Percentiles rank a stretch among this genome's conserved stretches.
phyloP scores from a whole-genome alignment of 2,329 filamentous ascomycete species.

The Sclerotinia subarctica region DNA sequence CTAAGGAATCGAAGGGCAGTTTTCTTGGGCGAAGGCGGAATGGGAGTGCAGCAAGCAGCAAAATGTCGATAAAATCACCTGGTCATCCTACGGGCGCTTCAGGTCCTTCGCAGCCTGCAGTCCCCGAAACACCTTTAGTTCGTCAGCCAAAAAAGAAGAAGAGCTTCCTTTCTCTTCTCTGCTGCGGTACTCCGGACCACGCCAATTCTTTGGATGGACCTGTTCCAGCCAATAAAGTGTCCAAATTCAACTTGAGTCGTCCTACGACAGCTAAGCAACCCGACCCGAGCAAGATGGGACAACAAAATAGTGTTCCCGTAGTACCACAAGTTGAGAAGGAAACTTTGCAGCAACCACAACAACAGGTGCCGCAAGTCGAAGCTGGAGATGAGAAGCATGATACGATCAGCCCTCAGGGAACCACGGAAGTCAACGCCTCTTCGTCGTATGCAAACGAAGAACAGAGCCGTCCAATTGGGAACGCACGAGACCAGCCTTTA shows the following conservation, averaged over 20 bases:
- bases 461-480: slow-evolving; percentile 21
- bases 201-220: slow-evolving; percentile 42
- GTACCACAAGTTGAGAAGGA: slow-evolving; percentile 35
- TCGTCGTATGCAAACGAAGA: slow-evolving; percentile 30
- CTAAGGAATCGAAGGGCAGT: slow-evolving; percentile 64
- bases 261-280: slow-evolving; percentile 37
- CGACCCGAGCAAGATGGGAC: slow-evolving; percentile 27
- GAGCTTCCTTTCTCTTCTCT: slow-evolving; percentile 47
- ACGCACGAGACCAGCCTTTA: slow-evolving; percentile 35
- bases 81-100: slow-evolving; percentile 41
- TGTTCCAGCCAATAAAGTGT: slow-evolving; percentile 46
- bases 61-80: slow-evolving; percentile 50
- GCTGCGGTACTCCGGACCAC: slow-evolving; percentile 46
- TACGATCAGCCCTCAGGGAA: slow-evolving; percentile 21
- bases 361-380: slow-evolving; percentile 25
- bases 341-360: slow-evolving; percentile 28
- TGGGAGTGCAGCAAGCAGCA: slow-evolving; percentile 64
- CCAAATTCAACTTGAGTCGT: slow-evolving; percentile 40
- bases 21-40: slow-evolving; percentile 61
- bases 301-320: slow-evolving; percentile 23
- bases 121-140: slow-evolving; percentile 33
- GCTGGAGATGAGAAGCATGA: slow-evolving; percentile 23
- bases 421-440: slow-evolving; percentile 7
- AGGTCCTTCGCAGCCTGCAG: slow-evolving; percentile 38
- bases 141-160: slow-evolving; percentile 42